phyloP scores from a whole-genome alignment of 139 green algal genomes.

The Chlamydomonas sphaeroides region DNA sequence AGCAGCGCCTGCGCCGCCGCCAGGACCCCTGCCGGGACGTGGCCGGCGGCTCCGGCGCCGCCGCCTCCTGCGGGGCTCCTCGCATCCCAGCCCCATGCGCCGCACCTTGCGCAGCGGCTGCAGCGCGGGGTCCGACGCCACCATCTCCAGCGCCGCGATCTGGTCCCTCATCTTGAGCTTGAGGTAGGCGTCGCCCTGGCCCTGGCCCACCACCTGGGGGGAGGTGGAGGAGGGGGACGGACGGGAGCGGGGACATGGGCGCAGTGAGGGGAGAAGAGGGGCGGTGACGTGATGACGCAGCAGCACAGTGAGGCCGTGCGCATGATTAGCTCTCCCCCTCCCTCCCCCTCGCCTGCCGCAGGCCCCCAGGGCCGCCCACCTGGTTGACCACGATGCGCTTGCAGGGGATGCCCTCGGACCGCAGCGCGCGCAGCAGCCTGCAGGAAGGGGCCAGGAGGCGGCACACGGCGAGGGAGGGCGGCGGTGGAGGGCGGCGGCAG shows the following conservation, averaged over 20 bases:
- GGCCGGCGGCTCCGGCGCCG: too few species aligned
- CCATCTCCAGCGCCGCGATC: constrained; percentile 77
- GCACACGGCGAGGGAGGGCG: background rate
- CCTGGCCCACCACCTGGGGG: constrained; percentile 64
- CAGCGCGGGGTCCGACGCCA: constrained; percentile 76
- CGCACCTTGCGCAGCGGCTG: constrained; percentile 44
- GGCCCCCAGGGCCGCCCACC: too few species aligned
- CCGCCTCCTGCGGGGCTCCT: too few species aligned
- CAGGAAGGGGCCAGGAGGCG: too few species aligned
- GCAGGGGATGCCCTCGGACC: constrained; percentile 90
- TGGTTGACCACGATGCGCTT: constrained; percentile 97
- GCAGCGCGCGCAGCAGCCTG: constrained; percentile 75
- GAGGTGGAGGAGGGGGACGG: background rate
- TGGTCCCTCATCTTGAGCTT: constrained; percentile 90
- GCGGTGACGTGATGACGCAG: too few species aligned
- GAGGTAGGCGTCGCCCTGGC: constrained; percentile 75
- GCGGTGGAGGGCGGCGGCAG: background rate
- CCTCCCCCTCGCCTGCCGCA: too few species aligned
- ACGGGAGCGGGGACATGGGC: too few species aligned
- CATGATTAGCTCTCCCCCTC: too few species aligned
- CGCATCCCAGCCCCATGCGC: constrained; percentile 41
- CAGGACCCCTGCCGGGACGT: too few species aligned
- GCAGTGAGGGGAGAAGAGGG: too few species aligned
- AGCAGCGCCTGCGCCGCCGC: too few species aligned
- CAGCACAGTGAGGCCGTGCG: too few species aligned